Evolutionary conservation across 805 yeast genomes (phyloP).

Genomic region (baker's yeast (Saccharomyces cerevisiae)): DNA sequence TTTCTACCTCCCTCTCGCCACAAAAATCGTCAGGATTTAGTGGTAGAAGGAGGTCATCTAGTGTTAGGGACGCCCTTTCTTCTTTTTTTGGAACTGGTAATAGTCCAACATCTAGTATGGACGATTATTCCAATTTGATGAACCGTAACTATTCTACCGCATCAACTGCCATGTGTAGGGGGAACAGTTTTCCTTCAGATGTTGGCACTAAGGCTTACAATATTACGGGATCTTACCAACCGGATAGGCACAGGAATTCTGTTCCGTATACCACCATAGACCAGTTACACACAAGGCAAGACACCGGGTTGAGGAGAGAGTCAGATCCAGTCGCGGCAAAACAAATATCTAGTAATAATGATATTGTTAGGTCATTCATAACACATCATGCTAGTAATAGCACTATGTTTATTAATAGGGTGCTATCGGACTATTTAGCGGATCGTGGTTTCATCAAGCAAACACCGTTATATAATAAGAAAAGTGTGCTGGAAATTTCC

Average conservation of each 20-base stretch:
- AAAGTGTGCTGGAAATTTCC: constrained; percentile 17
- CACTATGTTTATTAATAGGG: constrained; percentile 1
- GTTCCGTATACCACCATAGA: neutral
- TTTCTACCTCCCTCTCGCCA: neutral
- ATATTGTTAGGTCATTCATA: neutral
- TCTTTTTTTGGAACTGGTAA: neutral
- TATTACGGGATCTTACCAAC: neutral
- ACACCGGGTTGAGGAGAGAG: neutral
- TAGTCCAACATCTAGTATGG: neutral
- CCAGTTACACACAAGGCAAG: neutral
- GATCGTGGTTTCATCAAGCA: constrained; percentile 22
- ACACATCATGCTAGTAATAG: neutral
- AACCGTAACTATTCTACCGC: neutral
- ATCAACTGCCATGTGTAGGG: neutral
- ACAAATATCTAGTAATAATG: neutral
- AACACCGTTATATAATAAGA: constrained; percentile 7
- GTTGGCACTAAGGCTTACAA: neutral
- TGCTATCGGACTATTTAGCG: constrained; percentile 12
- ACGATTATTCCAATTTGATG: neutral
- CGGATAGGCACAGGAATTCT: neutral
- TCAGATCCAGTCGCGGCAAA: neutral
- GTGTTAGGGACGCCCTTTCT: neutral
- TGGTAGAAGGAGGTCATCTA: constrained; percentile 1
- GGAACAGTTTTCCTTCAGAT: neutral
- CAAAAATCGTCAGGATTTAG: neutral